A percentile compares a stretch with the other conserved stretches of the same genome.
These are phyloP conservation scores for Sarocladium brachiariae DNA, from an alignment of 2,329 filamentous ascomycete species.

Conservation along the genomic window DNA sequence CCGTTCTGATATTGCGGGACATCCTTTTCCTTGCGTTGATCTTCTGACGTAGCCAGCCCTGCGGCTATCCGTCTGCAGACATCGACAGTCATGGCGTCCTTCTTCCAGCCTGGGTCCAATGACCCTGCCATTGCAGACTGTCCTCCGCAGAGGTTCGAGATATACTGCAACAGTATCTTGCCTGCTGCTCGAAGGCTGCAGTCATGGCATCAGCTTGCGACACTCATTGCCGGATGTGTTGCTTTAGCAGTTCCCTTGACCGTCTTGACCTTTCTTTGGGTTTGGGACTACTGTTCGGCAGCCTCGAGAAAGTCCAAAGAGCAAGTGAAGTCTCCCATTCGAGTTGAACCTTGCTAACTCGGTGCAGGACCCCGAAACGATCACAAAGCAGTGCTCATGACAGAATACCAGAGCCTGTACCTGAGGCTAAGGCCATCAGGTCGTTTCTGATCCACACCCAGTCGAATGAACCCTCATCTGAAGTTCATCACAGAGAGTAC, in stretches of 20 bases:
- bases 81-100: conserved; percentile 25
- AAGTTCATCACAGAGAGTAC: background rate
- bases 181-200: conserved; percentile 16
- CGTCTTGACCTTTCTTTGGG: conserved; percentile 10
- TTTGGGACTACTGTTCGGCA: background rate
- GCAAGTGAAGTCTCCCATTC: too few species aligned
- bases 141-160: conserved; percentile 16
- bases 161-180: conserved; percentile 25
- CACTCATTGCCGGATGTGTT: conserved; percentile 19
- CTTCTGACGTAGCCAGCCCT: background rate
- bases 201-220: conserved; percentile 21
- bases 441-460: conserved; percentile 9
- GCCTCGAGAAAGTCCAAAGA: conserved; percentile 8
- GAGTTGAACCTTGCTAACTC: too few species aligned
- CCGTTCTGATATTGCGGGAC: background rate
- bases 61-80: background rate
- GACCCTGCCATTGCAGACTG: conserved; percentile 21
- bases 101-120: conserved; percentile 24
- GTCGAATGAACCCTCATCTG: background rate
- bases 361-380: too few species aligned
- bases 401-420: background rate
- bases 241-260: conserved; percentile 18
- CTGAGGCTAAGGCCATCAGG: conserved; percentile 9
- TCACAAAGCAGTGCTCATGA: background rate
- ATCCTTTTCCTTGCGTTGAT: background rate